Evolutionary conservation across 495 filamentous ascomycete genomes (phyloP), one percentile per base, ranked within the genome.

Genomic region (Ramalina peruviana): DNA sequence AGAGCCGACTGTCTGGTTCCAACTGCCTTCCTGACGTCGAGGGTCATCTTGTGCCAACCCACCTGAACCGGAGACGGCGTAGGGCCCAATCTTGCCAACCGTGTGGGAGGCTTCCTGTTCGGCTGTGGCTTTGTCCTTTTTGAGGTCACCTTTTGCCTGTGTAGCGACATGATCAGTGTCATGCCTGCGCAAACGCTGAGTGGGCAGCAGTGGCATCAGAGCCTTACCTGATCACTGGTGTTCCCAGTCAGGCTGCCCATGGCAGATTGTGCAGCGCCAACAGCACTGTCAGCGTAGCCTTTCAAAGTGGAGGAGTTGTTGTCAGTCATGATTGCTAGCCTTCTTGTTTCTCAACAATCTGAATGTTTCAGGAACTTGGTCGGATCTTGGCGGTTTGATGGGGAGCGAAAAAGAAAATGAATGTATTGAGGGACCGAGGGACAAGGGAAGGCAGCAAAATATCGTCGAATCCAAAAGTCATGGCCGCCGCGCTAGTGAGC

Each of bases 1-100:
- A 0, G 85, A 78, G 49, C 90, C 90, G 37, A 88, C 54, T 38
- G 84, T 92, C 68, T 97, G 88, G 69, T 94, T 85, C 78, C 83
- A 89, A 37, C 74, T 71, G 30, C 89, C 90, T 5, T 74, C 63
- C 16, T 70, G 62, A 54, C 89, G 85, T 65, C 88, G 69, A 7
- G 79, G 71, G 62, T 87, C 69, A 66, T 94, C 85, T 56, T 76
- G 70, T 37, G 83, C 78, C 46, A 86, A 69, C 42, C 78, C 80
- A 40, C 86, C 89, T 4, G 81, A 76, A 43, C 79, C 67, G 21
- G 82, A 80, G 52, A 85, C 75, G 16, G 78, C 78, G 51, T 80
- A 61, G 41, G 80, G 78, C 17, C 84, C 87, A 20, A 82, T 54
- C 60, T 87, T 89, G 58, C 70, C 77, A 25, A 82, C 72, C 10